phyloP scores from a whole-genome alignment of 768 basidiomycete species.

The Termitomyces heimii region DNA sequence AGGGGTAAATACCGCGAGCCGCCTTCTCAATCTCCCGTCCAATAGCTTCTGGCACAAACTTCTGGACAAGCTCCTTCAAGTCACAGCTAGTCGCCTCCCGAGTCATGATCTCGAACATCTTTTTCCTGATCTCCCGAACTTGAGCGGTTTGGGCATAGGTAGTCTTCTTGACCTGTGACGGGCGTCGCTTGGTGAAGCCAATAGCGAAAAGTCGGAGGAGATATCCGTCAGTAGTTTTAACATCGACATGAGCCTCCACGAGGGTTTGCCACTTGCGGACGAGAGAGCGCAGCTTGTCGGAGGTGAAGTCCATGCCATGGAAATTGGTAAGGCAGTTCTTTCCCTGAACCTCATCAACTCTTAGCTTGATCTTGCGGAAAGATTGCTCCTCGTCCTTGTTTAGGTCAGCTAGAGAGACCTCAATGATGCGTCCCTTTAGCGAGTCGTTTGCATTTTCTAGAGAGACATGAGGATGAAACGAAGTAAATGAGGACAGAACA shows the following conservation, averaged over 20 bases:
- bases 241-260: slow-evolving; percentile 98
- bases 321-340: slow-evolving; percentile 99
- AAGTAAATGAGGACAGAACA: slow-evolving; percentile 28
- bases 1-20: slow-evolving; percentile 90
- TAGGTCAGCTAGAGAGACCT: slow-evolving; percentile 94
- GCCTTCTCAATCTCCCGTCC: slow-evolving; percentile 99
- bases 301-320: slow-evolving; percentile 99
- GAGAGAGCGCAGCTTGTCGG: slow-evolving; percentile 98
- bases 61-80: slow-evolving; percentile 96
- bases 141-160: slow-evolving; percentile 96
- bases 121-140: slow-evolving; percentile 95
- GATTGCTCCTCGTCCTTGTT: slow-evolving; percentile 99
- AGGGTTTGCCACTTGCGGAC: slow-evolving; percentile 99
- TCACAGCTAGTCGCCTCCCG: slow-evolving; percentile 94
- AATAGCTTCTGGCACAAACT: slow-evolving; percentile 98
- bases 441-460: slow-evolving; percentile 98
- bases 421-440: slow-evolving; percentile 92
- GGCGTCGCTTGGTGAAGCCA: slow-evolving; percentile 97
- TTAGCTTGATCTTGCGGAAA: slow-evolving; percentile 99
- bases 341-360: slow-evolving; percentile 94
- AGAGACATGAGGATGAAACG: background rate
- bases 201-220: slow-evolving; percentile 98
- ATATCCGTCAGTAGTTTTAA: slow-evolving; percentile 99
- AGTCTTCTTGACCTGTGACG: slow-evolving; percentile 96
- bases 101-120: slow-evolving; percentile 99